phyloP scores from a whole-genome alignment of 345 rosid species.

The Linum lewisii region DNA sequence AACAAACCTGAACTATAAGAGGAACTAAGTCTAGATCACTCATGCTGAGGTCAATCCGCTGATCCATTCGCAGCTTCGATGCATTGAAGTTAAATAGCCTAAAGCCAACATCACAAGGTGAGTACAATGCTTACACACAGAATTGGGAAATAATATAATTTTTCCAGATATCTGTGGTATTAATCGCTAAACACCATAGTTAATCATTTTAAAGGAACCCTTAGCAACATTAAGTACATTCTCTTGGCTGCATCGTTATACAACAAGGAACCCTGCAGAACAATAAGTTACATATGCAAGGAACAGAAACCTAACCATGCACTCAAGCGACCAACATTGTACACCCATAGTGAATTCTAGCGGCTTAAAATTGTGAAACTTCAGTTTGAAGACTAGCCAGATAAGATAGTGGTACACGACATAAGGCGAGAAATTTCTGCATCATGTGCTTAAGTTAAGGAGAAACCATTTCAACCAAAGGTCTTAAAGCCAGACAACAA shows the following conservation, averaged over 20 bases:
- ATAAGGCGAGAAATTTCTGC: not conserved
- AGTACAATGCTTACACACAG: not conserved
- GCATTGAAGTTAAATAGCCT: slow-evolving; percentile 84
- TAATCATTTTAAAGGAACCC: not conserved
- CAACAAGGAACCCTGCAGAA: too few relatives aligned
- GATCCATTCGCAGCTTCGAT: slow-evolving; percentile 92
- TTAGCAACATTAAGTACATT: not conserved
- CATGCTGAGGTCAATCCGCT: slow-evolving; percentile 91
- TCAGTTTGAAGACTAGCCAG: not conserved
- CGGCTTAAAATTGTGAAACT: not conserved
- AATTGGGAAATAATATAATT: too few relatives aligned
- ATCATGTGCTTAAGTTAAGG: not conserved
- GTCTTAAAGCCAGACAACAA: slow-evolving; percentile 1
- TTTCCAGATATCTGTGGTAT: not conserved
- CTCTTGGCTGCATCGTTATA: not conserved
- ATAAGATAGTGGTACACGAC: not conserved
- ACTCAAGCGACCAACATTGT: not conserved
- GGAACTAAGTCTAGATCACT: slow-evolving; percentile 96
- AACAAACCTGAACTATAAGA: slow-evolving; percentile 72
- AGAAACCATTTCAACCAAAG: not conserved
- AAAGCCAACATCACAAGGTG: slow-evolving; percentile 9
- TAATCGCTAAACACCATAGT: not conserved
- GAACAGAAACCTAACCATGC: not conserved
- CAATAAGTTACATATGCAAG: not conserved
- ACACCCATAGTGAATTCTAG: not conserved